Evolutionary conservation across 1,139 yeast genomes (phyloP), one percentile per base, ranked within the genome.

Genomic region (Saccharomyces hybrid): DNA sequence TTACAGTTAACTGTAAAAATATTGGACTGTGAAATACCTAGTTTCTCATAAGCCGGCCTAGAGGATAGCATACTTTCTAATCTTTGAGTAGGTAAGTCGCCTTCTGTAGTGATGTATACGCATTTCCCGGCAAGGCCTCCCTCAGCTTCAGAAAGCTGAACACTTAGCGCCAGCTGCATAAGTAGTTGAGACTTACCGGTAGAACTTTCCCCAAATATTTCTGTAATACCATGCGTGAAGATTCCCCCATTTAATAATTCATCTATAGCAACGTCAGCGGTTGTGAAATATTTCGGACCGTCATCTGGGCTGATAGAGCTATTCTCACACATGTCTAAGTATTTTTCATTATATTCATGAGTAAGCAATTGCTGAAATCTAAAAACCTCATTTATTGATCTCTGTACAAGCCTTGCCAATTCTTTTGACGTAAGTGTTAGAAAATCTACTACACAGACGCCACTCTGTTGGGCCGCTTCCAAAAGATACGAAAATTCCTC

Each of bases 151-250:
- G 82, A 78, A 23, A 78, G 60, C 59, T 85, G 90, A 5, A 84
- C 80, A 3, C 82, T 72, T 6, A 81, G 71, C 1, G 86, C 75
- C 50, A 89, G 63, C 60, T 86, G 93, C 70, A 84, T 76, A 32
- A 86, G 70, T 8, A 90, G 70, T 62, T 89, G 95, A 0, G 96
- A 84, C 67, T 90, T 90, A 0, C 96, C 97, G 2, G 87, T 79
- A 0, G 95, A 88, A 57, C 95, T 83, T 42, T 85, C 87, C 0
- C 98, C 98, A 61, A 83, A 84, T 2, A 91, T 68, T 70, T 91
- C 98, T 0, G 95, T 86, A 2, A 91, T 71, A 47, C 80, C 76
- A 2, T 89, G 85, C 0, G 80, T 62, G 0, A 80, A 81, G 3
- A 90, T 75, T 0, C 97, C 97, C 0, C 93, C 93, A 29, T 79